Percentiles rank a stretch among this genome's conserved stretches.
phyloP scores from a whole-genome alignment of 306 rosid species.

The Ormosia semicastrata region DNA sequence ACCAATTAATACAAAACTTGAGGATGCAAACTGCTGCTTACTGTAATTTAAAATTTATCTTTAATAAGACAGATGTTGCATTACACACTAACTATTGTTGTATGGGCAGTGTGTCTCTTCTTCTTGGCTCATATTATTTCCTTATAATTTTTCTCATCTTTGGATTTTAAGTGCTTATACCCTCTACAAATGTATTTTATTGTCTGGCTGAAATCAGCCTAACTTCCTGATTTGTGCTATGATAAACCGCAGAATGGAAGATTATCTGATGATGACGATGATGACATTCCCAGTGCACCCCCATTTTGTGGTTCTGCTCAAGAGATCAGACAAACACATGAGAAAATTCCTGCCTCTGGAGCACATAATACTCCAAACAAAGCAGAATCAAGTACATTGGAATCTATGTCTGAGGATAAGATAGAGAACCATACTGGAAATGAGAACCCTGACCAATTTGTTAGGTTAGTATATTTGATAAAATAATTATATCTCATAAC shows the following conservation, averaged over 20 bases:
- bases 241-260: slow-evolving; percentile 44
- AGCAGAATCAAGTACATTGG: slow-evolving; percentile 31
- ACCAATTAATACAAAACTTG: background rate
- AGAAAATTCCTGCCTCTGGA: slow-evolving; percentile 41
- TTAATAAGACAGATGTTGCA: background rate
- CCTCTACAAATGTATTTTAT: background rate
- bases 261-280: slow-evolving; percentile 66
- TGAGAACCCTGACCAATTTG: slow-evolving; percentile 50
- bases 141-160: slow-evolving; percentile 10
- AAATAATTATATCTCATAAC: background rate
- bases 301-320: slow-evolving; percentile 60
- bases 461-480: slow-evolving; percentile 52
- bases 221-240: slow-evolving; percentile 41
- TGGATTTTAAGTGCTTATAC: slow-evolving; percentile 4
- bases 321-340: slow-evolving; percentile 59
- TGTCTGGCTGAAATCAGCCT: slow-evolving; percentile 15
- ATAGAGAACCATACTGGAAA: slow-evolving; percentile 27
- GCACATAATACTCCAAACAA: slow-evolving; percentile 25
- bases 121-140: slow-evolving; percentile 2
- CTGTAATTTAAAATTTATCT: background rate
- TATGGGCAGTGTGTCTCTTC: background rate
- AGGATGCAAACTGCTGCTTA: background rate
- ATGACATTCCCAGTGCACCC: slow-evolving; percentile 85
- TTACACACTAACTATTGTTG: background rate
- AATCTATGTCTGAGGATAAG: slow-evolving; percentile 36